Percentiles rank a stretch among this genome's conserved stretches.
Evolutionary conservation across 2,329 filamentous ascomycete species (phyloP).

Genomic region (Ilyonectria destructans): DNA sequence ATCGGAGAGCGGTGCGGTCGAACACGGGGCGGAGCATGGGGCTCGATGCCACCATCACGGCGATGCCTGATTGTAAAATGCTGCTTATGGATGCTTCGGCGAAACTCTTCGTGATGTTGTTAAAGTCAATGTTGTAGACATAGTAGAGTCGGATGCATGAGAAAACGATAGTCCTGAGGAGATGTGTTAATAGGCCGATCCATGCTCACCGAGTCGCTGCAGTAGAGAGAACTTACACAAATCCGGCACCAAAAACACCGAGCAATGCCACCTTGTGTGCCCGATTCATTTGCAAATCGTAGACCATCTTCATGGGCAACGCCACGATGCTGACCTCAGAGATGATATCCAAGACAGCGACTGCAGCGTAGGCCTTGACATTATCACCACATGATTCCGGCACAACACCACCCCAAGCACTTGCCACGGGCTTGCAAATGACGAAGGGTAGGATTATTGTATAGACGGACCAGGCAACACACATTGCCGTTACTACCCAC

Average conservation of each 20-base stretch:
- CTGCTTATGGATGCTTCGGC: conserved; percentile 24
- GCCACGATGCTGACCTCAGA: conserved; percentile 22
- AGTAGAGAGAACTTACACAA: conserved; percentile 12
- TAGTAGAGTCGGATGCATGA: conserved; percentile 35
- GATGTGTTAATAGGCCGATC: background rate
- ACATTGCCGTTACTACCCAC: conserved; percentile 13
- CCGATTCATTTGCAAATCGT: conserved; percentile 23
- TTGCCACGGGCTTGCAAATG: conserved; percentile 23
- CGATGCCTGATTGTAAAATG: conserved; percentile 30
- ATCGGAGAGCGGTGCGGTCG: conserved; percentile 16
- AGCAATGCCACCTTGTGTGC: conserved; percentile 30
- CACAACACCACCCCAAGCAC: conserved; percentile 17
- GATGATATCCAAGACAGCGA: conserved; percentile 25
- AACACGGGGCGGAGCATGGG: conserved; percentile 31
- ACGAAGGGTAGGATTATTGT: conserved; percentile 23
- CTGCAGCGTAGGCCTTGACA: conserved; percentile 11
- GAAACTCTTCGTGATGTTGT: conserved; percentile 27
- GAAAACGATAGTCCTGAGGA: conserved; percentile 29
- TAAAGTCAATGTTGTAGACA: conserved; percentile 32
- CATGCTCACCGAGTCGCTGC: background rate
- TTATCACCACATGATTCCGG: conserved; percentile 13
- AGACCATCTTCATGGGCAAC: conserved; percentile 24
- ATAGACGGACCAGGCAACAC: conserved; percentile 22
- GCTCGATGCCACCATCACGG: conserved; percentile 33
- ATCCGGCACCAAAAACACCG: conserved; percentile 25